These are phyloP conservation scores for Pseudogymnoascus sp. DNA, from an alignment of 2,329 filamentous ascomycete genomes.

Conservation along the genomic window DNA sequence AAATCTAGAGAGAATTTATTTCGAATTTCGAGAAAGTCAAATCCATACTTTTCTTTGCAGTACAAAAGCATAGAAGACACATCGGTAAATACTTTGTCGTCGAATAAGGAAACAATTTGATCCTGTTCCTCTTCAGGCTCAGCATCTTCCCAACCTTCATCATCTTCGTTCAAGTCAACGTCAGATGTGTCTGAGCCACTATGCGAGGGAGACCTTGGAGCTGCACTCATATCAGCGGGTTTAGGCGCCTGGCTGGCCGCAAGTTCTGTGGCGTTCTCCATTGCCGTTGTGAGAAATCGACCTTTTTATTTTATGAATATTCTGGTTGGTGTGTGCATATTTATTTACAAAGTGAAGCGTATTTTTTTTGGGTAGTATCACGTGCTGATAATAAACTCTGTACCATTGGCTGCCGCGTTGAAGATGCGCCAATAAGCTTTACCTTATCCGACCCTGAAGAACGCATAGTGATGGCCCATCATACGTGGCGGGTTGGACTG, in stretches of 20 bases:
- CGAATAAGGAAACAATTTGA: slow-evolving; percentile 61
- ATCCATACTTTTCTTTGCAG: slow-evolving; percentile 58
- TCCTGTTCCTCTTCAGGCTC: slow-evolving; percentile 60
- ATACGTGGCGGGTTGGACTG: neutral
- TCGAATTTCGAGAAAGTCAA: slow-evolving; percentile 60
- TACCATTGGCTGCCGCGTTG: neutral
- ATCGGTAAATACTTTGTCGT: slow-evolving; percentile 59
- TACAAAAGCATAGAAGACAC: slow-evolving; percentile 60
- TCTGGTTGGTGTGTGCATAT: slow-evolving; percentile 6
- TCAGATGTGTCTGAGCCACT: slow-evolving; percentile 37
- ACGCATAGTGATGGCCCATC: neutral
- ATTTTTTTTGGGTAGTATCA: slow-evolving; percentile 2
- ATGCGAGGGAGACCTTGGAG: neutral
- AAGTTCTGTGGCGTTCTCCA: slow-evolving; percentile 8
- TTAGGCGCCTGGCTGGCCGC: neutral
- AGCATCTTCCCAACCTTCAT: slow-evolving; percentile 51
- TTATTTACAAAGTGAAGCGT: neutral
- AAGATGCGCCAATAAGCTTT: neutral
- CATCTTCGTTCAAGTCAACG: slow-evolving; percentile 36
- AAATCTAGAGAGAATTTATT: slow-evolving; percentile 61
- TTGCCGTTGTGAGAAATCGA: slow-evolving; percentile 4
- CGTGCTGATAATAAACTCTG: slow-evolving; percentile 4
- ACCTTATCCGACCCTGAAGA: neutral
- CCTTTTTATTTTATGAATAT: slow-evolving; percentile 8
- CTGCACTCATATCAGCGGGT: neutral